Conservation (phyloP, 371 early-diverging fungal species). For the Parasitella parasitica region DNA sequence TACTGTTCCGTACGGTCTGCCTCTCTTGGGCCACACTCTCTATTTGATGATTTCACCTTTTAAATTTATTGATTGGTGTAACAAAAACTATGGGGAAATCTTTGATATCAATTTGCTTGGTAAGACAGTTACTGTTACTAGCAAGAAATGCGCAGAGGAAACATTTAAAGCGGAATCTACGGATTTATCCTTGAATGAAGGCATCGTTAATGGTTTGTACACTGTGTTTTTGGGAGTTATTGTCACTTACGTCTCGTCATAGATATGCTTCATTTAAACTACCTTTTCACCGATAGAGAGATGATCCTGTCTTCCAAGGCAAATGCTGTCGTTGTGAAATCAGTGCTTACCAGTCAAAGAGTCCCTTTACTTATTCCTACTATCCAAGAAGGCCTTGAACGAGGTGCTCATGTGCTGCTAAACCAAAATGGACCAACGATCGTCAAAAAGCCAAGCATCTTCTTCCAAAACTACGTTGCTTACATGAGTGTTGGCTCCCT, state of each 20-base stretch:
- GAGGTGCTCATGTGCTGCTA: conserved; percentile 13
- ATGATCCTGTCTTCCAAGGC: conserved; percentile 32
- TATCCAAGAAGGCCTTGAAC: conserved; percentile 24
- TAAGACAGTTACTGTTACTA: conserved; percentile 22
- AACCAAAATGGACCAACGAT: conserved; percentile 3
- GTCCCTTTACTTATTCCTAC: conserved; percentile 18
- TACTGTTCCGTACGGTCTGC: conserved; percentile 30
- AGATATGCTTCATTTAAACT: conserved; percentile 37
- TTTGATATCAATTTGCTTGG: conserved; percentile 27
- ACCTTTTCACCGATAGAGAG: conserved; percentile 18
- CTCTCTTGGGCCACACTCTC: conserved; percentile 36
- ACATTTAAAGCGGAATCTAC: conserved; percentile 22
- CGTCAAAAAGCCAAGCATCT: conserved; percentile 11
- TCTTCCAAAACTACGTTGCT: conserved; percentile 36
- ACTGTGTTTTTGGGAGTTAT: neutral
- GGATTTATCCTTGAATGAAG: conserved; percentile 32
- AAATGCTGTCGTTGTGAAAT: conserved; percentile 30
- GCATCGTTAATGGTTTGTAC: conserved; percentile 27
- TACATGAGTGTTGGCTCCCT: conserved; percentile 42
- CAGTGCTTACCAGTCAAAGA: conserved; percentile 14
- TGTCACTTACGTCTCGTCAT: neutral
- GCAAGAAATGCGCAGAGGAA: conserved; percentile 32
- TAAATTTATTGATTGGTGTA: conserved; percentile 40
- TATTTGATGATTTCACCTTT: conserved; percentile 20
- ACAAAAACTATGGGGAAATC: conserved; percentile 33